Base-by-base conservation (phyloP, 805 yeast genomes). In the Wickerhamiella cacticola region DNA sequence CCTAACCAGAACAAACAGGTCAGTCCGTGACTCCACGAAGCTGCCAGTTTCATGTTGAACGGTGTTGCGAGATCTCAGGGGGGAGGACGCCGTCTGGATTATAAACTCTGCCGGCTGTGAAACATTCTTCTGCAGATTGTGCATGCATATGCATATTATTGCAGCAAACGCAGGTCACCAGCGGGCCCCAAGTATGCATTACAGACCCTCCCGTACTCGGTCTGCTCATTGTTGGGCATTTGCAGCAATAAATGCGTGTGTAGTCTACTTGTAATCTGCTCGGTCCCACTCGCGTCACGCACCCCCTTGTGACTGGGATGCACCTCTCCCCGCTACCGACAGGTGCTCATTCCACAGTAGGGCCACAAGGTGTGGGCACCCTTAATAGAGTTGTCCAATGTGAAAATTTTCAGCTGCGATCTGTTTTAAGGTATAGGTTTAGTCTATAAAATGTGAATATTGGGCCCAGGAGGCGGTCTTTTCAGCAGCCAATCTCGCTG, bases 1-100 rank as follows among this genome's bases (percentile, higher is more conserved):
- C 29, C 41, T 13, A 35, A 13, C 28, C 38, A 44, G 35, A 44
- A 44, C 7, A 44, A 23, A 15, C 38, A 34, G 3, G 35, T 41
- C 3, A 41, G 15, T 22, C 23, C 36, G 41, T 26, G 24, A 22
- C 26, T 23, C 40, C 40, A 35, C 24, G 42, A 39, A 4, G 29
- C 29, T 10, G 28, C 15, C 42, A 24, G 15, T 23, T n/a, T 39
- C 42, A 39, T 39, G 9, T n/a, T 39, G 12, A n/a, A 13, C 19
- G 3, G 10, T 13, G 36, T 31, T 3, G n/a, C n/a, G n/a, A 19
- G n/a, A 19, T 15, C 33, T 12, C 6, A 15, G n/a, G 5, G 33
- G n/a, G 4, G 36, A 15, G 36, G 36, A 19, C 4, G 21, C 36
- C 19, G 36, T 31, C 36, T 31, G 36, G 36, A 31, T 31, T 31